Evolutionary conservation across 1,139 yeast genomes (phyloP), one percentile per base, ranked within the genome.

Genomic region (Arxiozyma slooffiae): DNA sequence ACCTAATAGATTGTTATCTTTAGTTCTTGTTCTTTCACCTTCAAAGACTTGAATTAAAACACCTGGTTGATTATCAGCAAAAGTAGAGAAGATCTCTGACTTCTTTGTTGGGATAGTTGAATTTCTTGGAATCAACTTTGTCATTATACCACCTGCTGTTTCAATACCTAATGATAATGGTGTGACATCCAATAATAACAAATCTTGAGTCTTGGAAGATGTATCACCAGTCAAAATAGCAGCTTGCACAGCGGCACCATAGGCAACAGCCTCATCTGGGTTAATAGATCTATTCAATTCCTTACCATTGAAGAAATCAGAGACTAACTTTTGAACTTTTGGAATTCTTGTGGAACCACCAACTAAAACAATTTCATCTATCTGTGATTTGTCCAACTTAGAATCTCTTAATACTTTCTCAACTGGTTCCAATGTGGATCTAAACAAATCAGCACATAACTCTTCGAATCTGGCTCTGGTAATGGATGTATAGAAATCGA

Each of bases 81-180:
- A 94, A 55, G 97, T 89, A 53, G 97, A 88, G 81, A 90, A 90
- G 62, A 87, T 87, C 78, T 90, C 96, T 47, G 96, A 86, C 77
- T 90, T 90, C 76, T 86, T 85, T 63, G 97, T 88, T 72, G 97
- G 97, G 64, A 90, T 92, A 58, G 96, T 87, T 51, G 97, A 85
- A 78, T 90, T 90, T 79, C 97, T 87, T 77, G 89, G 88, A 69
- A 90, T 90, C 75, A 90, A 81, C 73, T 88, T 89, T 69, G 97
- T 89, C 95, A 89, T 89, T 70, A 89, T 94, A 76, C 96, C 96
- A 74, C 97, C 97, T 58, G 96, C 88, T 66, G 96, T 89, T 76
- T 90, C 97, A 71, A 89, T 90, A 78, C 97, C 97, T 61, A 89
- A 73, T 53, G 97, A 87, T 71, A 89, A 81, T 72, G 97, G 96